Evolutionary conservation across 2,329 filamentous ascomycete species (phyloP), one percentile per base, ranked within the genome.

Genomic region (Xylariaceae sp.): DNA sequence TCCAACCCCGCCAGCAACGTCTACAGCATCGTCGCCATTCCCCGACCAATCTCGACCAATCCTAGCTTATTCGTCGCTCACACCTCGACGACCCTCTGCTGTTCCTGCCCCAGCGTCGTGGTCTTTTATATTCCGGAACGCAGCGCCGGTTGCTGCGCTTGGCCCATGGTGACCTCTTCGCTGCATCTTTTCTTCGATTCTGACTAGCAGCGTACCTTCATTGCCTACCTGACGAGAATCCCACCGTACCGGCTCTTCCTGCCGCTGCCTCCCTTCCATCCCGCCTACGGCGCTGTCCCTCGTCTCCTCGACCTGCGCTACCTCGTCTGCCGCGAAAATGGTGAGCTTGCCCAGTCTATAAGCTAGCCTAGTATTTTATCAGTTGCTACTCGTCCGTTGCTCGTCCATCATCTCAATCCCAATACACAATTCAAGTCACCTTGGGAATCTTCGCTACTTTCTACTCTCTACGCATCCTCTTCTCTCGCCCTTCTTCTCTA

Each of bases 331-430:
- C 59, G 55, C 52, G 55, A 53, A 60, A 51, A 64, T 65, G 62
- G 64, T 65, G 62, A 65, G 64, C 60, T 59, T 53, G 49, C 49
- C 58, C 37, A 51, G 52, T 53, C 51, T 61, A 51, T 11, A 55
- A 47, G 58, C 51, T 13, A 58, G 50, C 23, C 53, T 50, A n/a
- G 49, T 53, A 7, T 18, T 50, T 44, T 55, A 50, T 56, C 54
- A 54, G 23, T 48, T 35, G 15, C 50, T 55, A 18, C 49, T 30
- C 56, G 35, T 34, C 23, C 23, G 23, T 5, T 30, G 18, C 48
- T 35, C 56, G 30, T 35, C 50, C 37, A 53, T 51, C 51, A 18
- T 61, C 57, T 60, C 48, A 30, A 30, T 30, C 23, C 23, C 23
- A 30, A 30, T 30, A 30, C 23, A 30, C 23, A 30, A 30, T 30